Evolutionary conservation across 1,284 basidiomycete genomes (phyloP), one percentile per base, ranked within the genome.

Genomic region (Heterobasidion irregulare): DNA sequence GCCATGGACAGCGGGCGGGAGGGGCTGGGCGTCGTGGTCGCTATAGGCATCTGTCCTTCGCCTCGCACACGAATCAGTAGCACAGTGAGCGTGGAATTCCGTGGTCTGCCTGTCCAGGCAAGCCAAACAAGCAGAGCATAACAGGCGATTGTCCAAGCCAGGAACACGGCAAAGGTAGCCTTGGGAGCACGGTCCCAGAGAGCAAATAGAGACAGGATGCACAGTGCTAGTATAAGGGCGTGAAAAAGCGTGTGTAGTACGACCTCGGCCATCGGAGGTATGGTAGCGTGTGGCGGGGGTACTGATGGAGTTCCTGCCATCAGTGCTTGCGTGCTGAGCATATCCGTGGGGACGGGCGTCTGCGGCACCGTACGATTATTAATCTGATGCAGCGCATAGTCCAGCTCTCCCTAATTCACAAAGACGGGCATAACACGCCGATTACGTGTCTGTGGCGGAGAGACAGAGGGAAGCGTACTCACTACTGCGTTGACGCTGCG

Each of bases 401-500:
- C 85, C 26, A 86, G 74, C 63, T 88, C 85, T 52, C 79, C 84
- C 86, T 89, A 55, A 38, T 12, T 9, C 26, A 19, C 59, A 18
- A 62, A 32, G 64, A 52, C 58, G 58, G 26, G 38, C 55, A 41
- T 62, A 38, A 54, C 51, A 54, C 55, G 53, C 49, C 38, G 41
- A 43, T 53, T 50, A 60, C 47, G 41, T 55, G 59, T 52, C 26
- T 6, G 26, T 26, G 26, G 16, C 56, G 48, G 56, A 9, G 19
- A n/a, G 50, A 16, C 62, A n/a, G 36, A 36, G 6, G 10, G 13
- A 18, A 32, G 7, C 13, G 16, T 56, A 71, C 83, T 63, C 67
- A 89, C 88, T 69, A 86, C 78, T 55, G 79, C 75, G 62, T 79
- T 83, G 33, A 84, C 69, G 65, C 82, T 88, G 55, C 86, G 77